A percentile compares a stretch with the other conserved stretches of the same genome.
These are phyloP conservation scores for Calycina herbarum DNA, from an alignment of 2,329 filamentous ascomycete genomes.

Conservation along the genomic window DNA sequence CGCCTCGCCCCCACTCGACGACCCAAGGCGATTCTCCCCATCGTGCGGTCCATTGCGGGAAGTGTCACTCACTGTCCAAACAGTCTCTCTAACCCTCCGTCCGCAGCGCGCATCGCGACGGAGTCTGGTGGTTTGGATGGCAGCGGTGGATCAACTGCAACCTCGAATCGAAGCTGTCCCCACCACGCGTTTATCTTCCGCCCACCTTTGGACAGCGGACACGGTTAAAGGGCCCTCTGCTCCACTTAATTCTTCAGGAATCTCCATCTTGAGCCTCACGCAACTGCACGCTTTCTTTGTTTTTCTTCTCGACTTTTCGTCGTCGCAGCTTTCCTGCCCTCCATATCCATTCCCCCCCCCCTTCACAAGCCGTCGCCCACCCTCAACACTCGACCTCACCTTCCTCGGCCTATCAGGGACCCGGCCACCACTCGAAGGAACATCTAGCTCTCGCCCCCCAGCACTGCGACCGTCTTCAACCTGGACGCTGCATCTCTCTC, in stretches of 20 bases:
- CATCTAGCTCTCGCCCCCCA: slow-evolving; percentile 5
- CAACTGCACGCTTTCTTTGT: slow-evolving; percentile 11
- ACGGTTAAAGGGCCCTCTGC: slow-evolving; percentile 29
- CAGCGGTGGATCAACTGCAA: slow-evolving; percentile 24
- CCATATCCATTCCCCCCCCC: neutral
- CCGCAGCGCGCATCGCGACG: neutral
- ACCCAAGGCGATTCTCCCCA: neutral
- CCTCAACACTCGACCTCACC: slow-evolving; percentile 2
- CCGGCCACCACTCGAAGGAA: slow-evolving; percentile 1
- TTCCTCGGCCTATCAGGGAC: neutral
- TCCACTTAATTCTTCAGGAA: slow-evolving; percentile 29
- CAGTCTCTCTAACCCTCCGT: neutral
- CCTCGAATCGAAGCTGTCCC: slow-evolving; percentile 26
- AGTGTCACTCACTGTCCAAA: slow-evolving; percentile 7
- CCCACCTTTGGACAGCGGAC: slow-evolving; percentile 20
- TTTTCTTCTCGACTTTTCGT: slow-evolving; percentile 6
- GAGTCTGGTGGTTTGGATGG: slow-evolving; percentile 6
- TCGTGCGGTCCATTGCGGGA: slow-evolving; percentile 2
- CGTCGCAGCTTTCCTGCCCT: neutral
- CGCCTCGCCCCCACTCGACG: neutral
- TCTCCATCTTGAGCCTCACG: slow-evolving; percentile 27
- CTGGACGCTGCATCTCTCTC: slow-evolving; percentile 7
- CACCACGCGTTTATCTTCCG: slow-evolving; percentile 32
- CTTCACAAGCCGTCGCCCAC: neutral
- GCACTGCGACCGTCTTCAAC: slow-evolving; percentile 4